phyloP scores from a whole-genome alignment of 495 filamentous ascomycete species.

The Thozetella sp. region DNA sequence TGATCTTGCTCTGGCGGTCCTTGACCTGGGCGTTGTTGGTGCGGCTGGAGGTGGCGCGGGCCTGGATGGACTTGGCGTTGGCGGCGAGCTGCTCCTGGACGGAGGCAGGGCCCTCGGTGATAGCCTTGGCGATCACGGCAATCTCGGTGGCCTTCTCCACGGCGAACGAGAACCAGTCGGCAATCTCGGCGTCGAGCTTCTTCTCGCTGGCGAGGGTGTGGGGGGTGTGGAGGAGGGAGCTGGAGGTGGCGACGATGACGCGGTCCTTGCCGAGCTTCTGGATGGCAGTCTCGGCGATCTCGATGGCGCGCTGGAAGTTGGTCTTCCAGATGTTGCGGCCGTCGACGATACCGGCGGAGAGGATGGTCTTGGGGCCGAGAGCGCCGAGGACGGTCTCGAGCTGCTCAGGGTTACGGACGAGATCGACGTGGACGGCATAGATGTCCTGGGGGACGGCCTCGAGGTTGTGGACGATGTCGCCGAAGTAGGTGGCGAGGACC shows the following conservation, averaged over 20 bases:
- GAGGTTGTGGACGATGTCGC: constrained; percentile 98
- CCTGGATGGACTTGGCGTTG: constrained; percentile 88
- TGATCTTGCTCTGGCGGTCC: constrained; percentile 87
- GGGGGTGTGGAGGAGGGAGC: constrained; percentile 94
- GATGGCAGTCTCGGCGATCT: constrained; percentile 82
- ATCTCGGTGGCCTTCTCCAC: constrained; percentile 92
- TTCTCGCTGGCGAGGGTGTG: constrained; percentile 98
- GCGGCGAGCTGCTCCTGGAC: constrained; percentile 87
- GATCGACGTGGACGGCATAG: constrained; percentile 88
- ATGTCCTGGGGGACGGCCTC: constrained; percentile 76
- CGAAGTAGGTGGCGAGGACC: constrained; percentile 94
- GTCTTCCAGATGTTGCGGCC: constrained; percentile 99
- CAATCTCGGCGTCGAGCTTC: constrained; percentile 88
- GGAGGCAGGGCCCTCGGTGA: constrained; percentile 84
- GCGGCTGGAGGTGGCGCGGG: constrained; percentile 85
- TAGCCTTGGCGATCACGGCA: constrained; percentile 92
- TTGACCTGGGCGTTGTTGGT: constrained; percentile 97
- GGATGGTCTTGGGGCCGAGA: constrained; percentile 81
- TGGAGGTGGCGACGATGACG: constrained; percentile 94
- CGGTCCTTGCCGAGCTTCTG: constrained; percentile 94
- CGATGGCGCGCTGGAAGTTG: constrained; percentile 89
- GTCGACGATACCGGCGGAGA: constrained; percentile 94
- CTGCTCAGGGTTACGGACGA: constrained; percentile 97
- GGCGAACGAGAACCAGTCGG: constrained; percentile 98
- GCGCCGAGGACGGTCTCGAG: constrained; percentile 75